Percentiles rank a stretch among this genome's conserved stretches.
Conservation (phyloP, 306 rosid species). For the Myrica gale region DNA sequence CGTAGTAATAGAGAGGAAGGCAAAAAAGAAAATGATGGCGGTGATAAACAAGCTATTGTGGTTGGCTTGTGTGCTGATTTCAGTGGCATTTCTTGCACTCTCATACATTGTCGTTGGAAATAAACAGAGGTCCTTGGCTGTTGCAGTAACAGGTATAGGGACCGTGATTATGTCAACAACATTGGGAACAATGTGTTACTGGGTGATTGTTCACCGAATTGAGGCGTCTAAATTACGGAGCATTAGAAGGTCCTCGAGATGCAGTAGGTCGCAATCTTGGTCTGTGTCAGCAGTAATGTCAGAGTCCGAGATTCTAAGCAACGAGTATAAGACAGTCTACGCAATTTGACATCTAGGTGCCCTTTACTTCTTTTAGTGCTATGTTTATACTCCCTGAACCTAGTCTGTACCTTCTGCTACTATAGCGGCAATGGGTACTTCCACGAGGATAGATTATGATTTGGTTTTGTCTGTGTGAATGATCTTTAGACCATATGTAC, state of each 20-base stretch:
- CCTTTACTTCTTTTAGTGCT: background rate
- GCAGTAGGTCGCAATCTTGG: constrained; percentile 49
- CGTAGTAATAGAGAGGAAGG: constrained; percentile 60
- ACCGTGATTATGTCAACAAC: constrained; percentile 73
- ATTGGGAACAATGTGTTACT: constrained; percentile 65
- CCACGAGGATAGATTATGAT: background rate
- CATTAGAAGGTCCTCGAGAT: constrained; percentile 50
- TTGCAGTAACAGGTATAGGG: constrained; percentile 62
- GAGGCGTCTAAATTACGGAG: constrained; percentile 56
- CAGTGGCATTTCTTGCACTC: constrained; percentile 73
- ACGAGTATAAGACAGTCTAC: constrained; percentile 57
- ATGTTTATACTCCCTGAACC: background rate
- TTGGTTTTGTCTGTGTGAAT: background rate
- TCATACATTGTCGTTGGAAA: constrained; percentile 73
- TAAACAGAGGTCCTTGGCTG: constrained; percentile 51
- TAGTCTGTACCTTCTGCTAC: background rate
- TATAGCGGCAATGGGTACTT: background rate
- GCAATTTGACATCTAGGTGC: constrained; percentile 49
- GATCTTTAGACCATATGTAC: background rate
- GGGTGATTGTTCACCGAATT: constrained; percentile 60
- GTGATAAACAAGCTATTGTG: constrained; percentile 82
- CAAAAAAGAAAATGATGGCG: constrained; percentile 64
- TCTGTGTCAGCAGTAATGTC: constrained; percentile 49
- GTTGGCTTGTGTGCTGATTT: constrained; percentile 71
- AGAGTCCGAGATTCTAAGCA: constrained; percentile 45